Percentiles rank a stretch among this genome's conserved stretches.
These are phyloP conservation scores for Sphaerosporella brunnea DNA, from an alignment of 495 filamentous ascomycete species.

Conservation along the genomic window DNA sequence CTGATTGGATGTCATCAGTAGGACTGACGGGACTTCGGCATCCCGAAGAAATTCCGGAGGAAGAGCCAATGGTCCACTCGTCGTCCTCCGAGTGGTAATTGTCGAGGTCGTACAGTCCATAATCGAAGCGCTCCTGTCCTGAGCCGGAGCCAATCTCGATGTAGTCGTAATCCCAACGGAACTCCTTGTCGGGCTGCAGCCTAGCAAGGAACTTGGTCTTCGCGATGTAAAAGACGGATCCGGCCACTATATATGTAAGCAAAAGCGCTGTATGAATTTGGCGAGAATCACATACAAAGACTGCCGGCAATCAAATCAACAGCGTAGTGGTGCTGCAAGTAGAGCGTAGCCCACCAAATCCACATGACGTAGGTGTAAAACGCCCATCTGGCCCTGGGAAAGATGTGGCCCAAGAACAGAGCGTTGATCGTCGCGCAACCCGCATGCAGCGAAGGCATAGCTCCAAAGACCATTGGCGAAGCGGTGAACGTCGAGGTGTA, in stretches of 20 bases:
- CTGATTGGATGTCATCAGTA: slow-evolving; percentile 39
- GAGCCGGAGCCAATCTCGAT: slow-evolving; percentile 51
- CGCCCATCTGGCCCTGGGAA: slow-evolving; percentile 56
- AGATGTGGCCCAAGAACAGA: slow-evolving; percentile 81
- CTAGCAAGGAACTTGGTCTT: slow-evolving; percentile 65
- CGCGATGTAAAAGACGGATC: slow-evolving; percentile 60
- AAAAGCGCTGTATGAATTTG: too few species aligned
- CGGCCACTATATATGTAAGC: slow-evolving; percentile 43
- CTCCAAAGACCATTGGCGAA: slow-evolving; percentile 81
- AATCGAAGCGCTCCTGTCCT: slow-evolving; percentile 30
- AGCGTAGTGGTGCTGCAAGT: slow-evolving; percentile 89
- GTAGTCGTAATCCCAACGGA: slow-evolving; percentile 92
- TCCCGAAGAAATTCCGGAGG: slow-evolving; percentile 48
- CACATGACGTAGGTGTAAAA: slow-evolving; percentile 70
- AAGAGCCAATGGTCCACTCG: slow-evolving; percentile 58
- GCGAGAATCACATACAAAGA: slow-evolving; percentile 35
- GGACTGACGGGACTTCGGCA: slow-evolving; percentile 37
- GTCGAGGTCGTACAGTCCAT: slow-evolving; percentile 39
- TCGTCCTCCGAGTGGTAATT: slow-evolving; percentile 32
- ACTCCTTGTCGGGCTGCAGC: slow-evolving; percentile 60
- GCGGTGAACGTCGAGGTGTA: slow-evolving; percentile 81
- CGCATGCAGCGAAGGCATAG: slow-evolving; percentile 81
- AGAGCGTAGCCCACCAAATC: slow-evolving; percentile 97
- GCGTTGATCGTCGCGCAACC: slow-evolving; percentile 72
- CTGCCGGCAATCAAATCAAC: slow-evolving; percentile 79